phyloP scores from a whole-genome alignment of 164 flowering plant genomes.

The Cinnamomum micranthum region DNA sequence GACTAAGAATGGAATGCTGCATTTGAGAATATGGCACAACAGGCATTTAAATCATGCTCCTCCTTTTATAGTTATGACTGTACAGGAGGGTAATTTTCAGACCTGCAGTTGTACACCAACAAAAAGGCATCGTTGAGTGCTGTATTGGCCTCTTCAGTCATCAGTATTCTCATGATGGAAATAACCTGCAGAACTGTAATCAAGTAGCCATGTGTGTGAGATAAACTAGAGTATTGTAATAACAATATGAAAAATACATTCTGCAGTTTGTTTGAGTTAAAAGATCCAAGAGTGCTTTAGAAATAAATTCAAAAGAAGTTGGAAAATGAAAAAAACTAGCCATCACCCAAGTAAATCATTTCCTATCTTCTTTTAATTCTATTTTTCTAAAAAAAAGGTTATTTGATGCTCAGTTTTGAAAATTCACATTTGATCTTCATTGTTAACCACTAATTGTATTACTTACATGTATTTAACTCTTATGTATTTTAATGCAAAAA shows the following conservation, averaged over 20 bases:
- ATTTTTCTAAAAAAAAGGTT: too few relatives aligned
- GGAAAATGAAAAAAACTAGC: too few relatives aligned
- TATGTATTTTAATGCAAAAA: too few relatives aligned
- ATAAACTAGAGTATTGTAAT: background rate
- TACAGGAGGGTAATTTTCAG: background rate
- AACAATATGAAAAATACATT: background rate
- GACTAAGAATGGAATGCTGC: constrained; percentile 85
- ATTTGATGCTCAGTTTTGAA: too few relatives aligned
- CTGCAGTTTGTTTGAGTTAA: too few relatives aligned
- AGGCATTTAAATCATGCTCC: background rate
- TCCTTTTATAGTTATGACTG: background rate
- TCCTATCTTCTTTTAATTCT: too few relatives aligned
- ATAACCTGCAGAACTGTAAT: constrained; percentile 47
- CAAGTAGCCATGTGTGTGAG: background rate
- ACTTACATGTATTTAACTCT: too few relatives aligned
- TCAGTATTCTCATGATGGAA: constrained; percentile 59
- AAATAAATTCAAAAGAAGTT: too few relatives aligned
- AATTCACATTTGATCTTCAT: too few relatives aligned
- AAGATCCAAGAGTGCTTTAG: background rate
- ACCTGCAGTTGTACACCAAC: constrained; percentile 87
- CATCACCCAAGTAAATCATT: too few relatives aligned
- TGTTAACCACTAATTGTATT: too few relatives aligned
- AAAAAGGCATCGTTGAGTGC: constrained; percentile 43
- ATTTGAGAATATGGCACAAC: constrained; percentile 2
- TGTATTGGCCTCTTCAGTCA: constrained; percentile 58